A percentile compares a stretch with the other conserved stretches of the same genome.
These are phyloP conservation scores for Tricholoma sp. DNA, from an alignment of 768 basidiomycete species.

Conservation along the genomic window DNA sequence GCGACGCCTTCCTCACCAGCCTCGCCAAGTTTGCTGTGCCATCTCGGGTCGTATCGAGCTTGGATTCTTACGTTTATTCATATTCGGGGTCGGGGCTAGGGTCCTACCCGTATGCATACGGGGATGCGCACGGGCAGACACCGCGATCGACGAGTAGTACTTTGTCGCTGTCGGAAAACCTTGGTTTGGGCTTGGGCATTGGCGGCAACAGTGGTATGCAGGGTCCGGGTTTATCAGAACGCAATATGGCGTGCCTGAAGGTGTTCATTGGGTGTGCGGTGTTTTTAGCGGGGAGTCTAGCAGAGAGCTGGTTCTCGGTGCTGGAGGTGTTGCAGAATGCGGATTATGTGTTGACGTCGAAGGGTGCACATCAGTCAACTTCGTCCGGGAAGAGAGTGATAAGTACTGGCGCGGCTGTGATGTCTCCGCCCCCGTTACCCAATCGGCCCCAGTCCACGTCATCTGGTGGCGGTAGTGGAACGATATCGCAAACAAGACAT, in stretches of 20 bases:
- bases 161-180: conserved; percentile 59
- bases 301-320: conserved; percentile 88
- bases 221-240: conserved; percentile 75
- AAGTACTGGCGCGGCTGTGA: conserved; percentile 22
- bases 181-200: conserved; percentile 40
- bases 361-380: conserved; percentile 34
- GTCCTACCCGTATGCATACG: neutral
- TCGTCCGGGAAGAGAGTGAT: conserved; percentile 28
- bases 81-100: neutral
- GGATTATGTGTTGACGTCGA: conserved; percentile 79
- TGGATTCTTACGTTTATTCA: conserved; percentile 53
- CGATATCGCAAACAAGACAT: conserved; percentile 37
- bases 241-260: conserved; percentile 89
- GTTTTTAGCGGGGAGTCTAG: conserved; percentile 80
- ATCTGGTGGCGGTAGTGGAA: conserved; percentile 24
- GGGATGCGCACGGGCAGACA: conserved; percentile 27
- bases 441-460: conserved; percentile 19
- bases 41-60: conserved; percentile 75
- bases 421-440: neutral
- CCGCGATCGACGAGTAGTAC: conserved; percentile 44
- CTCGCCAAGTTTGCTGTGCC: conserved; percentile 94
- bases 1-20: conserved; percentile 89
- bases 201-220: conserved; percentile 35
- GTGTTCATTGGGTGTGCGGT: conserved; percentile 72
- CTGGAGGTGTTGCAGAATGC: conserved; percentile 93